Evolutionary conservation across 140 eudicot species (phyloP).

Genomic region (Senecio squalidus): DNA sequence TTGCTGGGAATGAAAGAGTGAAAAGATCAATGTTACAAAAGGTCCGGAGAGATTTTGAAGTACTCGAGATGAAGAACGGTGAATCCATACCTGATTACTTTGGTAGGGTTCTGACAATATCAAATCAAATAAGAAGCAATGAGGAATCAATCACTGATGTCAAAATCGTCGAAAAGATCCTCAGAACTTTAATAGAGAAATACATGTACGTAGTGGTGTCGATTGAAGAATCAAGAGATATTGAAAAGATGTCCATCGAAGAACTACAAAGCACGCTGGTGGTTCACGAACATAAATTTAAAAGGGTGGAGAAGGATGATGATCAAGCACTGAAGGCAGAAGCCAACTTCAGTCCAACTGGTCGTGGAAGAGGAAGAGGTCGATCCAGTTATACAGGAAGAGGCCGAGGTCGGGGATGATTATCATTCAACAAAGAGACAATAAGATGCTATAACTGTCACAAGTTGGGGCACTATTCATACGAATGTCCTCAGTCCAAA

Average conservation of each 20-base stretch:
- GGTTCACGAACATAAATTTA: conserved; percentile 11
- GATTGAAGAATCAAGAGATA: conserved; percentile 5
- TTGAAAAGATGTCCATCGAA: not conserved
- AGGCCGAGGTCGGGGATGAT: conserved; percentile 6
- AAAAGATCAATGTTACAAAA: not conserved
- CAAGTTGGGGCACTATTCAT: not conserved
- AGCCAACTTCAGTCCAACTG: not conserved
- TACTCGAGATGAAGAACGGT: not conserved
- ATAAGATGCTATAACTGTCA: not conserved
- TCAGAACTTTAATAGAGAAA: not conserved
- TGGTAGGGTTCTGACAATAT: not conserved
- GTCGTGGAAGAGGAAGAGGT: not conserved
- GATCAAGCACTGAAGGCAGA: not conserved
- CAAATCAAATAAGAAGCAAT: not conserved
- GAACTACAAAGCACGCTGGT: conserved; percentile 2
- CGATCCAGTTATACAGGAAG: not conserved
- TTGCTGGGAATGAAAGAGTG: not conserved
- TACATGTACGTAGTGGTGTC: conserved; percentile 3
- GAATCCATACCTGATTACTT: not conserved
- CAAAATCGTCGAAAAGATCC: conserved; percentile 2
- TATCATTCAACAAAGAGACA: not conserved
- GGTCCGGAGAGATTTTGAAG: not conserved
- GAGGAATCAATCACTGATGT: not conserved
- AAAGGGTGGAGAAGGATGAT: not conserved
- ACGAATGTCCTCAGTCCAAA: conserved; percentile 1